A percentile compares a stretch with the other conserved stretches of the same genome.
Evolutionary conservation across 2,329 filamentous ascomycete species (phyloP).

Genomic region (Tolypocladium cylindrosporum): DNA sequence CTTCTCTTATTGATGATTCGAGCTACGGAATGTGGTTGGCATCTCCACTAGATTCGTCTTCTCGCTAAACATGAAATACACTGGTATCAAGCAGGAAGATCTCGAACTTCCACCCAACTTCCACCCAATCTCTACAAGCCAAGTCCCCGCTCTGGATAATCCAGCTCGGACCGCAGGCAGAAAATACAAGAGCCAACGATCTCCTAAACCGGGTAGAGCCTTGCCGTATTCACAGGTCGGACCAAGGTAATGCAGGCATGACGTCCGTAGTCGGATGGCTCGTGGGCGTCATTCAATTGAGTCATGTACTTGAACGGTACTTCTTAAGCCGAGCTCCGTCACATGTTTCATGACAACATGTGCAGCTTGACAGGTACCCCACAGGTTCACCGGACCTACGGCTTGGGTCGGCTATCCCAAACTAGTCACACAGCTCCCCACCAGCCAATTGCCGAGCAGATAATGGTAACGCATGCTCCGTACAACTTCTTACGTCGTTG

Average conservation of each 20-base stretch:
- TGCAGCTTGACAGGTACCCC: neutral
- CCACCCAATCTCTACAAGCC: no score
- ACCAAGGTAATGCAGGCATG: neutral
- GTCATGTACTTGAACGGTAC: neutral
- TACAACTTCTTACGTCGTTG: neutral
- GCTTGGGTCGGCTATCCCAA: slow-evolving; percentile 9
- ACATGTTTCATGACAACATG: neutral
- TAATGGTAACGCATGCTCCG: slow-evolving; percentile 7
- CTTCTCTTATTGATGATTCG: no score
- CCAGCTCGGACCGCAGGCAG: neutral
- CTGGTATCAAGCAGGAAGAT: no score
- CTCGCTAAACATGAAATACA: no score
- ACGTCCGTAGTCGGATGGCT: neutral
- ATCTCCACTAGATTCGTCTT: no score
- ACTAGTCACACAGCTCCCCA: neutral
- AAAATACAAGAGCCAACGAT: neutral
- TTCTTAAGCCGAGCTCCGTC: slow-evolving; percentile 4
- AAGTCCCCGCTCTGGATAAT: no score
- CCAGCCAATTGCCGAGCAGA: slow-evolving; percentile 10
- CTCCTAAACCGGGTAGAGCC: neutral
- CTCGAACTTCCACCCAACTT: no score
- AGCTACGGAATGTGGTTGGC: no score
- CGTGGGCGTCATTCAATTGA: neutral
- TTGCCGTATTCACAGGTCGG: neutral
- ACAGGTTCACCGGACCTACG: neutral